Conservation (phyloP, 108 stramenopile genomes). For the Cyclotella kingstonii region DNA sequence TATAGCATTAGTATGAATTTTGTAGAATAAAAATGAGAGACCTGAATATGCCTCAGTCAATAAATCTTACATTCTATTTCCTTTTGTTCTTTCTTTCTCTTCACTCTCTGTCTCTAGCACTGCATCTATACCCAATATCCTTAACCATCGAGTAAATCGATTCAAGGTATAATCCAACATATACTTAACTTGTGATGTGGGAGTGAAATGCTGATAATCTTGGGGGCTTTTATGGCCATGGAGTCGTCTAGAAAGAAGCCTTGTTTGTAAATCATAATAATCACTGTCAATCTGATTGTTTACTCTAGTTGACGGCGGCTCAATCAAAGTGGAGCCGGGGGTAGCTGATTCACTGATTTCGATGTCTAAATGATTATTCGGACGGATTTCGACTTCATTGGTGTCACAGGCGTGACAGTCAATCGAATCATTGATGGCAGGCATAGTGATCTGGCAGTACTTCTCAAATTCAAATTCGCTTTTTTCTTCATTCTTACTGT, state of each 20-base stretch:
- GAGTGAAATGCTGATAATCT: constrained; percentile 36
- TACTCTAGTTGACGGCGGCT: neutral
- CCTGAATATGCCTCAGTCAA: no score
- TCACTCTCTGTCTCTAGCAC: constrained; percentile 79
- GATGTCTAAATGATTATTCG: no score
- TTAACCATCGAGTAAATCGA: constrained; percentile 74
- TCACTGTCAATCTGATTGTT: constrained; percentile 3
- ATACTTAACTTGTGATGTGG: constrained; percentile 33
- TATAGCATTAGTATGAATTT: no score
- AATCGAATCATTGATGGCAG: no score
- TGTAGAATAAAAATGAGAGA: no score
- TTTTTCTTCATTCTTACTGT: neutral
- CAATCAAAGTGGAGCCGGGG: no score
- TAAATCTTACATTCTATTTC: constrained; percentile 62
- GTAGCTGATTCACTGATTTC: no score
- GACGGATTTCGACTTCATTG: no score
- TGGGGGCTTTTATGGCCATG: constrained; percentile 31
- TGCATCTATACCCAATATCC: constrained; percentile 84
- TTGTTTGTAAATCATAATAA: constrained; percentile 13
- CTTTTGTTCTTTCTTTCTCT: constrained; percentile 65
- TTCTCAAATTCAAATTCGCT: neutral
- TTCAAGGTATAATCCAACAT: constrained; percentile 70
- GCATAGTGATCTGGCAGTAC: neutral
- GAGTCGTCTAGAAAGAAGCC: constrained; percentile 20
- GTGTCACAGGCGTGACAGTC: no score